phyloP scores from a whole-genome alignment of 2,329 filamentous ascomycete genomes.

The Cladosporium oxysporum region DNA sequence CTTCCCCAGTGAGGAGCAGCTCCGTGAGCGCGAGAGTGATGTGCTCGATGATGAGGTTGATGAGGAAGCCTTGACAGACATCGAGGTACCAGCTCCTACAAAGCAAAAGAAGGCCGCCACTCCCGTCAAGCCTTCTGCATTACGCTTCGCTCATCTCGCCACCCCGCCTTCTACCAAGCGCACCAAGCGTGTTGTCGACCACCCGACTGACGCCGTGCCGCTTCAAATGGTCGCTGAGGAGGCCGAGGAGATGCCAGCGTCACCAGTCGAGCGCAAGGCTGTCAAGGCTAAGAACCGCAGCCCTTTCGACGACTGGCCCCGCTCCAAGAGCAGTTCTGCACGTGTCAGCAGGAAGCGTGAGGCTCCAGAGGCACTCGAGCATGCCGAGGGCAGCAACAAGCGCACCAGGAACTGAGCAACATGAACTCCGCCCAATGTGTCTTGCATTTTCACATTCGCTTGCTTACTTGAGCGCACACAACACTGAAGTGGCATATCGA shows the following conservation, averaged over 20 bases:
- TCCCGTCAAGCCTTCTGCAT: constrained; percentile 30
- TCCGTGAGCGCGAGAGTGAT: constrained; percentile 40
- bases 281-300: constrained; percentile 43
- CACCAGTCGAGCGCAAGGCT: constrained; percentile 21
- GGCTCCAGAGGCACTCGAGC: constrained; percentile 18
- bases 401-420: constrained; percentile 21
- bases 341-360: constrained; percentile 24
- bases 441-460: not conserved
- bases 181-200: constrained; percentile 60
- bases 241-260: constrained; percentile 20
- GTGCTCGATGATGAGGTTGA: constrained; percentile 38
- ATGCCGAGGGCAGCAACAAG: constrained; percentile 20
- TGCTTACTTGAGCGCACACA: not conserved
- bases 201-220: constrained; percentile 33
- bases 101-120: constrained; percentile 26
- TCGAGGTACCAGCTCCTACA: constrained; percentile 22
- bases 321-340: constrained; percentile 54
- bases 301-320: constrained; percentile 69
- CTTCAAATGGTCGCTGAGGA: constrained; percentile 21
- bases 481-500: not conserved
- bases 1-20: constrained; percentile 59
- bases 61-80: constrained; percentile 52
- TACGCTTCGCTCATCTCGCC: constrained; percentile 52
- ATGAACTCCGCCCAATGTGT: not conserved
- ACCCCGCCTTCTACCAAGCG: constrained; percentile 66